Conservation (phyloP, 371 early-diverging fungal genomes). For the Capillidium heterosporum region DNA sequence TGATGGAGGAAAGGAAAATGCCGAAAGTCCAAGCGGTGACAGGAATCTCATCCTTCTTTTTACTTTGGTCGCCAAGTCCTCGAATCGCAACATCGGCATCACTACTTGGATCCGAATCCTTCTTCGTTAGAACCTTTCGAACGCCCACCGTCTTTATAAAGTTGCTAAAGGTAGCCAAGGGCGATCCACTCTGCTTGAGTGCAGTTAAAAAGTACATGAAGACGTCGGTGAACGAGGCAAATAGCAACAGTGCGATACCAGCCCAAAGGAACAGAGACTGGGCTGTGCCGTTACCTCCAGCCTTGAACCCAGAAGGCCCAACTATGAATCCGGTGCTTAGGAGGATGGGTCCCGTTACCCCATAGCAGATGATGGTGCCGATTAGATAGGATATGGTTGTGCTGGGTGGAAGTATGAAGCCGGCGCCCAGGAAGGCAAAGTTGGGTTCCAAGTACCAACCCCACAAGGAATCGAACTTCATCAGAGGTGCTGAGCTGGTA, state of each 20-base stretch:
- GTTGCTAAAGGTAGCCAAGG: too few relatives aligned
- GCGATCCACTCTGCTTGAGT: too few relatives aligned
- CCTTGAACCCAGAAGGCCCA: neutral
- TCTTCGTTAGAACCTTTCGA: too few relatives aligned
- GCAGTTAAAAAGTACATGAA: conserved; percentile 18
- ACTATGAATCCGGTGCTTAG: neutral
- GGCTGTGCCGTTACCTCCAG: conserved; percentile 5
- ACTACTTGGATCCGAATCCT: too few relatives aligned
- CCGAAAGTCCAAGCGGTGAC: conserved; percentile 35
- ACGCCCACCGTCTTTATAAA: too few relatives aligned
- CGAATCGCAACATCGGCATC: too few relatives aligned
- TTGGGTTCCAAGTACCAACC: conserved; percentile 30
- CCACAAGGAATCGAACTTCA: conserved; percentile 29
- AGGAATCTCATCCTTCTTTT: conserved; percentile 23
- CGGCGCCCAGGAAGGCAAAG: conserved; percentile 49
- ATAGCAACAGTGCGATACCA: conserved; percentile 50
- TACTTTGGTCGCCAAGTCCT: too few relatives aligned
- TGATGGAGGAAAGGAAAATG: conserved; percentile 27
- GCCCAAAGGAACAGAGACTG: conserved; percentile 45
- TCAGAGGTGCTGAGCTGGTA: conserved; percentile 19
- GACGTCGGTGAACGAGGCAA: conserved; percentile 38
- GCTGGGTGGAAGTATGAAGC: conserved; percentile 35
- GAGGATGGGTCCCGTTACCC: neutral
- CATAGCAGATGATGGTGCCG: neutral
- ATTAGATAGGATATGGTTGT: conserved; percentile 15